Evolutionary conservation across 306 rosid genomes (phyloP).

Genomic region (Coriaria nepalensis): DNA sequence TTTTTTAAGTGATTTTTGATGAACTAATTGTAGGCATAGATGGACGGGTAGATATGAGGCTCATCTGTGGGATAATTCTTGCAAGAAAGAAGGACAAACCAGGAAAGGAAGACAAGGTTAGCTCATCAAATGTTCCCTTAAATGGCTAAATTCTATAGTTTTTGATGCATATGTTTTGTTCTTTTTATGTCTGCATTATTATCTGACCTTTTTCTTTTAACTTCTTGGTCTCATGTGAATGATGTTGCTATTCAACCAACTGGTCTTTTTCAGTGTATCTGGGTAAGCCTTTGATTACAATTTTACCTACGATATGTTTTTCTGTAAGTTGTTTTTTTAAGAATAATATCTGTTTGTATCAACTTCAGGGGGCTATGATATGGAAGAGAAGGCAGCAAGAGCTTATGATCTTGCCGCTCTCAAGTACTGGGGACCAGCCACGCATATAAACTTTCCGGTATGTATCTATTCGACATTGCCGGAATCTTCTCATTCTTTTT

Average conservation of each 20-base stretch:
- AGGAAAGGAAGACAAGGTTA: conserved; percentile 98
- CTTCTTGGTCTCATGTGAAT: conserved; percentile 22
- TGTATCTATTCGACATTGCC: neutral
- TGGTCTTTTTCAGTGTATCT: conserved; percentile 55
- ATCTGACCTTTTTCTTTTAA: conserved; percentile 24
- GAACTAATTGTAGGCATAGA: conserved; percentile 44
- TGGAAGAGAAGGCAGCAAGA: conserved; percentile 98
- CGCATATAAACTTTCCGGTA: conserved; percentile 89
- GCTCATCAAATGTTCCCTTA: neutral
- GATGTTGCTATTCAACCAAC: conserved; percentile 22
- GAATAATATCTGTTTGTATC: conserved; percentile 2
- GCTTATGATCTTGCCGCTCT: conserved; percentile 97
- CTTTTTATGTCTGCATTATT: neutral
- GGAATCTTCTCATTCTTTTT: neutral
- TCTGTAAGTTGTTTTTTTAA: neutral
- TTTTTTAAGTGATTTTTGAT: neutral
- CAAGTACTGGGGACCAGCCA: conserved; percentile 91
- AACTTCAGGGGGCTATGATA: conserved; percentile 84
- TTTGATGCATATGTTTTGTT: neutral
- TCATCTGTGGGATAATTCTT: conserved; percentile 96
- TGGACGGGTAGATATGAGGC: conserved; percentile 99
- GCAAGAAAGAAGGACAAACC: conserved; percentile 97
- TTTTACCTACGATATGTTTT: neutral
- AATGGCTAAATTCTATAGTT: neutral
- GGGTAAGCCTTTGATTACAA: conserved; percentile 31